Evolutionary conservation across 2,329 filamentous ascomycete species (phyloP).

Genomic region (Penicillium sp.): DNA sequence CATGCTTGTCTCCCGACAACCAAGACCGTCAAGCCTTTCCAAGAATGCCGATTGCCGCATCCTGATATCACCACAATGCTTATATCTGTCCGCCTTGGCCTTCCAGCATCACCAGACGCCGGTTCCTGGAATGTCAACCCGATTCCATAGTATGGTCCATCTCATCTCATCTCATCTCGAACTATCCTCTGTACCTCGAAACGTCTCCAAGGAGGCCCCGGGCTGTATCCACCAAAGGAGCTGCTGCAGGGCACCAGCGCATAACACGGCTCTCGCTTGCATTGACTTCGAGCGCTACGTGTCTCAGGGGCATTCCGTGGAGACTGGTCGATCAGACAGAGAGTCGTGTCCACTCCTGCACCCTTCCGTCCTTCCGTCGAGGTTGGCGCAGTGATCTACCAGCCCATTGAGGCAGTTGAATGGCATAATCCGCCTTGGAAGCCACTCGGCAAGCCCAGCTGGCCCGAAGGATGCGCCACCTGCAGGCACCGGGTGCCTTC

Average conservation of each 20-base stretch:
- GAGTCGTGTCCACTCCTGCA: slow-evolving; percentile 4
- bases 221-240: slow-evolving; percentile 1
- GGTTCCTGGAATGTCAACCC: neutral
- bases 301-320: slow-evolving; percentile 4
- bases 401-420: neutral
- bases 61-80: slow-evolving; percentile 1
- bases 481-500: neutral
- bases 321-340: neutral
- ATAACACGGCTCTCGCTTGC: slow-evolving; percentile 6
- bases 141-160: neutral
- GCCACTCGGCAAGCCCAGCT: neutral
- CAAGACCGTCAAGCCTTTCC: slow-evolving; percentile 5
- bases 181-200: neutral
- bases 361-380: neutral
- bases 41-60: neutral
- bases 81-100: neutral
- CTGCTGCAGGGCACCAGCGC: slow-evolving; percentile 1
- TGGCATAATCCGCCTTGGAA: neutral
- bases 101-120: neutral
- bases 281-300: slow-evolving; percentile 7
- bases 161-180: neutral
- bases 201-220: neutral
- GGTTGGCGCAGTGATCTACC: slow-evolving; percentile 1
- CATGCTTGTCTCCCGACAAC: slow-evolving; percentile 1
- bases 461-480: neutral